Evolutionary conservation across 768 basidiomycete species (phyloP), one percentile per base, ranked within the genome.

Genomic region (Pleurotus djamor): DNA sequence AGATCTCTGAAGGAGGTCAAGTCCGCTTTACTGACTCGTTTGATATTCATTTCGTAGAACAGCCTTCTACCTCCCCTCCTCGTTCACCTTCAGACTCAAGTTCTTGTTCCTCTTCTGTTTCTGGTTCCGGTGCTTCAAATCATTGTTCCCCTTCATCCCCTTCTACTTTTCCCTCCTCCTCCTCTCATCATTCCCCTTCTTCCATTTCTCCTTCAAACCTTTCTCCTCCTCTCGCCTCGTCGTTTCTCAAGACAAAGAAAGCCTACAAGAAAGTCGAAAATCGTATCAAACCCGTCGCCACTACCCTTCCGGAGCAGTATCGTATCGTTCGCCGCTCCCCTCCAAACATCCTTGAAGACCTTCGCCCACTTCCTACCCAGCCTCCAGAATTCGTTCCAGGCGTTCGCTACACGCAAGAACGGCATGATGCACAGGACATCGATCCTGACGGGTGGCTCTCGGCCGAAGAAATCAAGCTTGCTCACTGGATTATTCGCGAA

Each of bases 401-500:
- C 4, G n/a, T 32, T 9, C 55, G 64, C 5, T 52, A 71, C 1
- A 68, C 68, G n/a, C 36, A 62, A 41, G 71, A 71, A 57, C 59
- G 63, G 0, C 48, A 68, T 16, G 61, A 64, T 7, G 48, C 12
- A 10, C 44, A 72, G 13, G 57, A 65, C 0, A 63, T 72, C 9
- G 63, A 66, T 47, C 14, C 56, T 7, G 60, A 61, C 12, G 60
- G 60, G 0, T 72, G 69, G 34, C 54, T 73, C 1, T 65, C 61
- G 63, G 66, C 69, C 4, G 71, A 69, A 58, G 72, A 73, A 61
- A 55, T 60, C 34, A 60, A 66, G 48, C 61, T 70, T 28, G 63
- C 68, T 37, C 34, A 52, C 2, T 64, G 68, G 1, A 51, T 73
- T 8, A 35, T 73, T 16, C 56, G 33, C 5, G 43, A 54, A 5